Base-by-base conservation (phyloP, 2,329 filamentous ascomycete species). In the Fusarium illudens region DNA sequence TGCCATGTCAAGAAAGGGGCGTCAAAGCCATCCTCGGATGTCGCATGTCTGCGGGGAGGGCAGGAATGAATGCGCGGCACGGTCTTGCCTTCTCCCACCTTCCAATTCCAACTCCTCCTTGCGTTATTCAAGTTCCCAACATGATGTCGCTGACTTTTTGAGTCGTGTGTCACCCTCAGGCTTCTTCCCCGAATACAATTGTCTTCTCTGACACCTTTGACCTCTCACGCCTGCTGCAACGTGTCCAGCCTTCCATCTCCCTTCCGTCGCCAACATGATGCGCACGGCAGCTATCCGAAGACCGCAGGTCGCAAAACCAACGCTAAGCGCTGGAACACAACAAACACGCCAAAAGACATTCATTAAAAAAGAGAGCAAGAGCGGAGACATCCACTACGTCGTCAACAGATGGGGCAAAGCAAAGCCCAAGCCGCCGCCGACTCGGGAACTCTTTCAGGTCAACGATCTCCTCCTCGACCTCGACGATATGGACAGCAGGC, bases 401-500 rank as follows among this genome's bases (percentile, higher is more conserved):
- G 20, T 75, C 48, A 75, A 73, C 58, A 73, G 36, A 22, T 34
- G 58, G 37, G 44, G 58, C 4, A 27, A 10, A 15, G 39, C 51
- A 10, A 30, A 42, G 15, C 59, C 70, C 4, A 69, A 71, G 27
- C 29, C 25, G 1, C 62, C 67, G 2, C 50, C 46, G 8, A 37
- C 71, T 10, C 32, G 69, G 48, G 69, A 77, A n/a, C 76, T 80
- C 62, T 81, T 82, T 63, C 72, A 82, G 22, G 75, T 84, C 37
- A 79, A 82, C 12, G 56, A 78, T 17, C 64, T 83, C 11, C 72
- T 87, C 3, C 78, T 88, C 36, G 84, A 88, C 60, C 82, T 88
- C 36, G 86, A 87, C 65, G 82, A 83, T 44, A 79, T 83, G 62
- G 78, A 81, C 19, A 81, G 72, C 65, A 75, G 71, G 1, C 73